Conservation (phyloP, 306 rosid species). For the Luffa acutangula region DNA sequence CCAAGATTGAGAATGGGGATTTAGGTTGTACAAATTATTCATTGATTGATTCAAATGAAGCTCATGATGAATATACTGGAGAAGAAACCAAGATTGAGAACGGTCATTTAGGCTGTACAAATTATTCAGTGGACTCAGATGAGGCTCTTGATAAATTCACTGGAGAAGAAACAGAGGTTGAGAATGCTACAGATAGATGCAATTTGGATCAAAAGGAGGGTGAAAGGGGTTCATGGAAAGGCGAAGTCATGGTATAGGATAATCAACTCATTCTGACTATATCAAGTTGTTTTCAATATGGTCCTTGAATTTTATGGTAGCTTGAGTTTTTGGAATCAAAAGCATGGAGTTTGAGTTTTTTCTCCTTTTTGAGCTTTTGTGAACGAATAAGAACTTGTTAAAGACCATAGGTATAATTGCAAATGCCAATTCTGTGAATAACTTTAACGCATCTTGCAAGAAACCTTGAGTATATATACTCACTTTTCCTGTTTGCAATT, state of each 20-base stretch:
- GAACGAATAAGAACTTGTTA: neutral
- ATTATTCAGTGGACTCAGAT: slow-evolving; percentile 21
- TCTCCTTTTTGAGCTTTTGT: neutral
- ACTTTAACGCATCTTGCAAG: neutral
- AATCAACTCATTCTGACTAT: neutral
- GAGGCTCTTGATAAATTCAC: slow-evolving; percentile 28
- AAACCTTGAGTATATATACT: neutral
- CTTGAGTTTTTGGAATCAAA: neutral
- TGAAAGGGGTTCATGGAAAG: slow-evolving; percentile 18
- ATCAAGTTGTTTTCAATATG: neutral
- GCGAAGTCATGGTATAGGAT: slow-evolving; percentile 16
- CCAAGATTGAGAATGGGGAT: slow-evolving; percentile 13
- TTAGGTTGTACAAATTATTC: slow-evolving; percentile 38
- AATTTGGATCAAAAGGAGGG: slow-evolving; percentile 39
- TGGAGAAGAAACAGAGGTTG: slow-evolving; percentile 30
- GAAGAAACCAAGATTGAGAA: slow-evolving; percentile 26
- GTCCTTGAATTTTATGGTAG: neutral
- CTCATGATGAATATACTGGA: slow-evolving; percentile 23
- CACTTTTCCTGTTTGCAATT: neutral
- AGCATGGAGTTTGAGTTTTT: neutral
- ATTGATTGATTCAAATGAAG: slow-evolving; percentile 22
- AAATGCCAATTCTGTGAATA: neutral
- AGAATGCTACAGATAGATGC: slow-evolving; percentile 10
- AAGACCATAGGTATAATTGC: neutral
- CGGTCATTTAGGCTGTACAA: slow-evolving; percentile 37